Evolutionary conservation across 1,139 yeast species (phyloP).

Genomic region (Lodderomyces metapsilosis): DNA sequence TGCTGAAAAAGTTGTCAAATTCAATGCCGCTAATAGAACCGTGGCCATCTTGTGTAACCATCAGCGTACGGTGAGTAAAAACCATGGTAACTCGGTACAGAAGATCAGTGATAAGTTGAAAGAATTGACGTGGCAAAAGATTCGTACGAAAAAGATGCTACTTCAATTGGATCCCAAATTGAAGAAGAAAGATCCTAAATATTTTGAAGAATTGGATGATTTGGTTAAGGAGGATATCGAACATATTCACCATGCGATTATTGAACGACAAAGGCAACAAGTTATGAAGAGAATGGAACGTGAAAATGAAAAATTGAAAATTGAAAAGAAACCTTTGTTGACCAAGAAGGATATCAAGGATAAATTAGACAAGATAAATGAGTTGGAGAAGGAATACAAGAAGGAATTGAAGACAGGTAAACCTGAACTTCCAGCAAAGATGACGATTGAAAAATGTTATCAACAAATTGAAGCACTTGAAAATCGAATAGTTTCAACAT

Average conservation of each 20-base stretch:
- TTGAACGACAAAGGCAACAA: slow-evolving; percentile 63
- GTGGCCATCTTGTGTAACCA: slow-evolving; percentile 97
- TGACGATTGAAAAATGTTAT: slow-evolving; percentile 70
- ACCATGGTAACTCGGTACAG: slow-evolving; percentile 76
- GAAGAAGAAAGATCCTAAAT: slow-evolving; percentile 51
- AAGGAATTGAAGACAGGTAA: slow-evolving; percentile 62
- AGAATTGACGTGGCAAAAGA: slow-evolving; percentile 83
- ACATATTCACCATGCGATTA: slow-evolving; percentile 54
- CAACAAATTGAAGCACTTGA: slow-evolving; percentile 74
- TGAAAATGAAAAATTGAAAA: slow-evolving; percentile 72
- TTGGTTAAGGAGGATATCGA: slow-evolving; percentile 62
- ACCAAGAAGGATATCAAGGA: slow-evolving; percentile 56
- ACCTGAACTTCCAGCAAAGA: slow-evolving; percentile 50
- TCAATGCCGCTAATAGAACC: slow-evolving; percentile 92
- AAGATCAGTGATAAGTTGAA: slow-evolving; percentile 73
- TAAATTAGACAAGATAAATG: slow-evolving; percentile 59
- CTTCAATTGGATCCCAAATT: slow-evolving; percentile 59
- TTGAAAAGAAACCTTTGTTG: slow-evolving; percentile 53
- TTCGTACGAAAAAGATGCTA: slow-evolving; percentile 70
- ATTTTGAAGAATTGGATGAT: slow-evolving; percentile 71
- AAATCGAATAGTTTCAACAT: slow-evolving; percentile 64
- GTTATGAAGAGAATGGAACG: slow-evolving; percentile 62
- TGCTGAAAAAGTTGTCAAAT: slow-evolving; percentile 80
- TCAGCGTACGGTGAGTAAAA: slow-evolving; percentile 88
- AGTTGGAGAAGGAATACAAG: slow-evolving; percentile 50